phyloP scores from a whole-genome alignment of 495 filamentous ascomycete genomes.

The Penicillium mononematosum region DNA sequence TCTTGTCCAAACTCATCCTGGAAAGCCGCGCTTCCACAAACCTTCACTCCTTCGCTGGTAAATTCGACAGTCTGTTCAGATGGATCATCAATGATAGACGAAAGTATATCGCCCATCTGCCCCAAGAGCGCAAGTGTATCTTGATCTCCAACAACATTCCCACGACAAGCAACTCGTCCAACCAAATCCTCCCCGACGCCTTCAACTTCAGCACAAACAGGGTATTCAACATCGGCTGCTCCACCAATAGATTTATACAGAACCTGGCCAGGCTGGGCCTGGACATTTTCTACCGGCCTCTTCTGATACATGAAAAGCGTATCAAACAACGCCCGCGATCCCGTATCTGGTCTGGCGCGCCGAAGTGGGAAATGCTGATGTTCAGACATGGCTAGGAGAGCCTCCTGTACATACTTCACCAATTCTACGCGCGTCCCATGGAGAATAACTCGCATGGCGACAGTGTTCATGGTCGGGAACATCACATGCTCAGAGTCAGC shows the following conservation, averaged over 20 bases:
- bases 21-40: slow-evolving; percentile 54
- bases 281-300: slow-evolving; percentile 15
- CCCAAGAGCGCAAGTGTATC: slow-evolving; percentile 49
- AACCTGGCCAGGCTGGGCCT: neutral
- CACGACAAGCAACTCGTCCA: slow-evolving; percentile 70
- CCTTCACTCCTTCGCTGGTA: slow-evolving; percentile 35
- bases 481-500: slow-evolving; percentile 66
- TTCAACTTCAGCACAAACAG: slow-evolving; percentile 79
- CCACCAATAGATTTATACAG: slow-evolving; percentile 60
- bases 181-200: slow-evolving; percentile 49
- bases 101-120: slow-evolving; percentile 54
- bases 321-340: slow-evolving; percentile 61
- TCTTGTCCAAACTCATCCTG: slow-evolving; percentile 6
- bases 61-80: slow-evolving; percentile 54
- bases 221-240: slow-evolving; percentile 67
- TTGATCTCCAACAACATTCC: slow-evolving; percentile 42
- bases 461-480: slow-evolving; percentile 89
- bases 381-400: slow-evolving; percentile 64
- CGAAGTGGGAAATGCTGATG: slow-evolving; percentile 48
- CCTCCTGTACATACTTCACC: slow-evolving; percentile 50
- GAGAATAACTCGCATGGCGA: slow-evolving; percentile 55
- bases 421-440: slow-evolving; percentile 43
- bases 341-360: slow-evolving; percentile 27
- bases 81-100: slow-evolving; percentile 46
- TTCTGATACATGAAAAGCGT: slow-evolving; percentile 83